Conservation (phyloP, 768 basidiomycete species). For the Lentinula detonsa region DNA sequence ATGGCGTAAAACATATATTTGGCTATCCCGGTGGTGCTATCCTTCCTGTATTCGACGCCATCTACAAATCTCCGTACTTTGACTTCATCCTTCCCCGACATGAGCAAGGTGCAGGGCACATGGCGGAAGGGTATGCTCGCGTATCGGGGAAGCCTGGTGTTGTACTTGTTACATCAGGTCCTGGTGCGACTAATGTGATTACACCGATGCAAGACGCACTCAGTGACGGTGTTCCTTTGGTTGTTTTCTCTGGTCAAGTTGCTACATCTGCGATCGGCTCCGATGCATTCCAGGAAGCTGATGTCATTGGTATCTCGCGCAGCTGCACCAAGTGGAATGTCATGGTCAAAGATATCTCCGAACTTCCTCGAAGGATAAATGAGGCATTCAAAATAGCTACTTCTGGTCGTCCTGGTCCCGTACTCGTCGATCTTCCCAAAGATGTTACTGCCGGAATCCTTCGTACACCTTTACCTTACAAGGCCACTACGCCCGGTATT, state of each 20-base stretch:
- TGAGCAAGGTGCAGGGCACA: constrained; percentile 98
- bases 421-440: constrained; percentile 98
- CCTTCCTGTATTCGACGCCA: constrained; percentile 99
- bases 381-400: constrained; percentile 99
- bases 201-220: constrained; percentile 98
- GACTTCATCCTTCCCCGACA: constrained; percentile 94
- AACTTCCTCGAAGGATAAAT: constrained; percentile 92
- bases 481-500: constrained; percentile 76
- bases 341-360: constrained; percentile 96
- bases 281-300: constrained; percentile 98
- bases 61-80: constrained; percentile 92
- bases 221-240: constrained; percentile 87
- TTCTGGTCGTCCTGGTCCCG: constrained; percentile 94
- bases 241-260: constrained; percentile 98
- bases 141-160: constrained; percentile 98
- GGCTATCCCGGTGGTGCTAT: constrained; percentile 98
- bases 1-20: constrained; percentile 93
- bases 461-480: constrained; percentile 77
- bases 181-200: constrained; percentile 96
- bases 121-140: constrained; percentile 98
- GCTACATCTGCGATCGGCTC: constrained; percentile 99
- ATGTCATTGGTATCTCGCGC: constrained; percentile 92
- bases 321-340: constrained; percentile 99
- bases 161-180: constrained; percentile 96
- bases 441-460: constrained; percentile 94